Conservation (phyloP, 768 basidiomycete species). For the Udeniomyces megalosporus region DNA sequence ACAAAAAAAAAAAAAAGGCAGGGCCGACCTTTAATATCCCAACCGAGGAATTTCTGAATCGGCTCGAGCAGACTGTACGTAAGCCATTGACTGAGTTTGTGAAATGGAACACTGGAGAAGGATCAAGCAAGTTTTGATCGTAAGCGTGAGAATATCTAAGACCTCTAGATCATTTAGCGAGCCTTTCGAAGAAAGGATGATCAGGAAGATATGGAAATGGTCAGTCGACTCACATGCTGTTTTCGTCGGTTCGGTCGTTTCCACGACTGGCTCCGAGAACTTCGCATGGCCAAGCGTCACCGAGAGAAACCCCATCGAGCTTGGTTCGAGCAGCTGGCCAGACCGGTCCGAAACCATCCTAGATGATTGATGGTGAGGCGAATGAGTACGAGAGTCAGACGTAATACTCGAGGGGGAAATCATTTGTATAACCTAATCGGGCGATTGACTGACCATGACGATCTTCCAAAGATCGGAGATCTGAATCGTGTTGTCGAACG, state of each 20-base stretch:
- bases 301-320: conserved; percentile 54
- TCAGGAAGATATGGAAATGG: no score
- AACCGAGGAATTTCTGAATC: conserved; percentile 56
- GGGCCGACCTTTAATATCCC: conserved; percentile 65
- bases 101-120: conserved; percentile 54
- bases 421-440: no score
- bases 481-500: conserved; percentile 39
- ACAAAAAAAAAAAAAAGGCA: background rate
- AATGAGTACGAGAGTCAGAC: no score
- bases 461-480: conserved; percentile 63
- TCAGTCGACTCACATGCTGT: background rate
- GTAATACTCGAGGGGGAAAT: no score
- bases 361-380: no score
- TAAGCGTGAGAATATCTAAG: no score
- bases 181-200: no score
- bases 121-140: background rate
- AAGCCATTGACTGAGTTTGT: conserved; percentile 89
- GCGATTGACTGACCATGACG: conserved; percentile 41
- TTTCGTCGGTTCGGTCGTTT: conserved; percentile 12
- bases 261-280: conserved; percentile 32
- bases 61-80: conserved; percentile 78
- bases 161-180: no score
- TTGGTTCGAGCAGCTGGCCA: conserved; percentile 66
- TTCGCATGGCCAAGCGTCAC: conserved; percentile 85
- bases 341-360: conserved; percentile 59